These are phyloP conservation scores for Pezicula radicicola DNA, from an alignment of 2,329 filamentous ascomycete species.

Conservation along the genomic window DNA sequence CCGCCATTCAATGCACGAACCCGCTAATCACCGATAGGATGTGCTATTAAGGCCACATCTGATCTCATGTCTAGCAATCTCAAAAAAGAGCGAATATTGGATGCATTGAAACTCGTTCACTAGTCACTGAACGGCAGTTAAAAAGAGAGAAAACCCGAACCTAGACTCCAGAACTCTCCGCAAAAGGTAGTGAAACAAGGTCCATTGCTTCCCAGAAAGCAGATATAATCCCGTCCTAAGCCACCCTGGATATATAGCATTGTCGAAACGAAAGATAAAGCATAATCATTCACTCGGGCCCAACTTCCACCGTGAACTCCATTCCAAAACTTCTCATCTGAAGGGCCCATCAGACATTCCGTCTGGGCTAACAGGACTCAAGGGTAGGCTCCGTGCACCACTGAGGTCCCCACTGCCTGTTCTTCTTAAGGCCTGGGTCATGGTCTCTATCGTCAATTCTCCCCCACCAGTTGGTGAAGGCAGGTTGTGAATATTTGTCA, in stretches of 20 bases:
- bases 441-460: conserved; percentile 88
- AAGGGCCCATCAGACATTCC: conserved; percentile 23
- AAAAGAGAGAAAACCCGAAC: background rate
- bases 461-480: conserved; percentile 50
- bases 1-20: too few species aligned
- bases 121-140: too few species aligned
- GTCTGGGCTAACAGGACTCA: conserved; percentile 51
- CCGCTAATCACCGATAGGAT: too few species aligned
- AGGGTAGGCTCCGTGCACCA: conserved; percentile 50
- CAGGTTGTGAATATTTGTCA: conserved; percentile 55
- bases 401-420: conserved; percentile 80
- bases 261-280: conserved; percentile 1
- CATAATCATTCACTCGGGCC: conserved; percentile 19
- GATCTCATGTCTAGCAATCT: too few species aligned
- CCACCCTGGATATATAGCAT: conserved; percentile 22
- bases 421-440: conserved; percentile 83
- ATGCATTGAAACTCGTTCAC: too few species aligned
- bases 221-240: background rate
- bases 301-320: conserved; percentile 2
- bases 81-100: too few species aligned
- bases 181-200: background rate
- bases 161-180: background rate
- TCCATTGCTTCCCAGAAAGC: conserved; percentile 5
- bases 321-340: conserved; percentile 6
- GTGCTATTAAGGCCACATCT: too few species aligned